These are phyloP conservation scores for Solanum arcanum DNA, from an alignment of 257 asterid species.

Conservation along the genomic window DNA sequence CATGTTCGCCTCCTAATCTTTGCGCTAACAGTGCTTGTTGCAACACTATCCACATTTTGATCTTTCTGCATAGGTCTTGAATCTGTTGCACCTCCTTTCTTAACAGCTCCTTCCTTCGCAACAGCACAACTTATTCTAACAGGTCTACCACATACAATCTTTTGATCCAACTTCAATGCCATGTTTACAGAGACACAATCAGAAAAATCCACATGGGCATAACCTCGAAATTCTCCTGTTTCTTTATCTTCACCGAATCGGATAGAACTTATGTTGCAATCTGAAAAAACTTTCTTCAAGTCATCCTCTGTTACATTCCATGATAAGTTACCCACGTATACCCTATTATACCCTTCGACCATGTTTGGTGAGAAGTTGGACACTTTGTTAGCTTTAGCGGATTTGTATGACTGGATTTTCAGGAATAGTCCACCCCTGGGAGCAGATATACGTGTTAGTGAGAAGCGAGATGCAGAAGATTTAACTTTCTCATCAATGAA, in stretches of 20 bases:
- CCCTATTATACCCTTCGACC: conserved; percentile 71
- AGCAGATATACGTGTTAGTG: neutral
- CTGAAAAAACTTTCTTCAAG: conserved; percentile 47
- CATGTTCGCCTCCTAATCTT: conserved; percentile 80
- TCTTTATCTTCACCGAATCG: conserved; percentile 86
- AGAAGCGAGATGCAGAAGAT: neutral
- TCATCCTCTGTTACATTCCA: conserved; percentile 83
- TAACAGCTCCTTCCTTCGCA: conserved; percentile 35
- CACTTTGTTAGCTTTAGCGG: conserved; percentile 32
- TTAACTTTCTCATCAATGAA: neutral
- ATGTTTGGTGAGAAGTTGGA: conserved; percentile 54
- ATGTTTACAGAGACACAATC: conserved; percentile 40
- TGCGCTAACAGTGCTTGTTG: conserved; percentile 26
- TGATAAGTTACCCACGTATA: conserved; percentile 75
- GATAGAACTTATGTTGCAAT: conserved; percentile 45
- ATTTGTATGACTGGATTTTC: conserved; percentile 70
- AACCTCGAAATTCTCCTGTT: conserved; percentile 78
- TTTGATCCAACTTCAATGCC: conserved; percentile 78
- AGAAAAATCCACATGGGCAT: conserved; percentile 76
- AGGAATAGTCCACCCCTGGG: conserved; percentile 85
- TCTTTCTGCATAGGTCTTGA: conserved; percentile 5
- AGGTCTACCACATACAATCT: conserved; percentile 62
- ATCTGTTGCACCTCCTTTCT: conserved; percentile 23
- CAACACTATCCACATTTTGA: conserved; percentile 3
- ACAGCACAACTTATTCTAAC: conserved; percentile 72